Evolutionary conservation across 371 early-diverging fungal species (phyloP).

Genomic region (Mucor mucedo): DNA sequence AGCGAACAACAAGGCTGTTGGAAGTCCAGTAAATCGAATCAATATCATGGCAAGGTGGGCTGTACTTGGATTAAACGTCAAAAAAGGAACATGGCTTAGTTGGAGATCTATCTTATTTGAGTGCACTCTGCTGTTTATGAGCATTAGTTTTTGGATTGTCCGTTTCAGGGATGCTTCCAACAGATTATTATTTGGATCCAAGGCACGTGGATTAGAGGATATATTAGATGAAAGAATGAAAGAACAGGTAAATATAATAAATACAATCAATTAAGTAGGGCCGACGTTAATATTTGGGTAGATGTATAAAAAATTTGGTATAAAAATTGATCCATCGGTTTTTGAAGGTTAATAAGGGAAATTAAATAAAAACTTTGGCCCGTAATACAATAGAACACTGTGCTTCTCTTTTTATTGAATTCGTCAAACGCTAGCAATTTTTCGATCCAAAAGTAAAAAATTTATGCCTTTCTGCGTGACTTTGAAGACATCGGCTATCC

Average conservation of each 20-base stretch:
- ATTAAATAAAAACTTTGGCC: background rate
- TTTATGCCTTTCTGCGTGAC: background rate
- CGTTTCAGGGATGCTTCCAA: constrained; percentile 48
- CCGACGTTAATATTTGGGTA: constrained; percentile 15
- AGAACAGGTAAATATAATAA: constrained; percentile 39
- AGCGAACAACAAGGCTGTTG: constrained; percentile 83
- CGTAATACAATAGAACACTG: background rate
- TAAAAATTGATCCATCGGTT: constrained; percentile 66
- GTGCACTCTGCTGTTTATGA: constrained; percentile 62
- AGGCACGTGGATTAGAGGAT: constrained; percentile 70
- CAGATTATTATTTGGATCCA: constrained; percentile 40
- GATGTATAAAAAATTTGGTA: constrained; percentile 71
- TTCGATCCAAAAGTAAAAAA: background rate
- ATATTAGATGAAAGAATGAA: constrained; percentile 70
- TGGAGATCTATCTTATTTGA: constrained; percentile 58
- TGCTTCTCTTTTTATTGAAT: background rate
- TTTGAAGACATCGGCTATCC: background rate
- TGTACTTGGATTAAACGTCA: constrained; percentile 53
- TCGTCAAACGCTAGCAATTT: too few species aligned
- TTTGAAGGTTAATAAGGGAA: constrained; percentile 59
- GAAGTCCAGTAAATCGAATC: constrained; percentile 89
- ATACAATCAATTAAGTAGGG: background rate
- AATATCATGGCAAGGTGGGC: constrained; percentile 89
- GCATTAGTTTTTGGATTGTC: constrained; percentile 63
- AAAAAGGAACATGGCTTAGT: constrained; percentile 27